phyloP scores from a whole-genome alignment of 306 rosid species.

The Albizia julibrissin region DNA sequence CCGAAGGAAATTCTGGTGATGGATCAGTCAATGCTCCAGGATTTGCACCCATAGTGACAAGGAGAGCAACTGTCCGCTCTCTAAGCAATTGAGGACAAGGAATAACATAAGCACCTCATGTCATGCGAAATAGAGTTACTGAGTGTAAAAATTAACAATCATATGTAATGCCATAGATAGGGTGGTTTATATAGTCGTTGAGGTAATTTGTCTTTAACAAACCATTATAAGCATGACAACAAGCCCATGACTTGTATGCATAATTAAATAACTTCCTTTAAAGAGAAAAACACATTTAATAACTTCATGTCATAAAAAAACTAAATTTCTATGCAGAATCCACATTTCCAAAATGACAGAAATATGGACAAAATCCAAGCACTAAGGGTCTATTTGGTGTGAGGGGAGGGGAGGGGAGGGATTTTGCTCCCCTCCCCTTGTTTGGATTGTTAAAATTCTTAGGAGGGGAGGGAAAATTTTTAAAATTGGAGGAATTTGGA shows the following conservation, averaged over 20 bases:
- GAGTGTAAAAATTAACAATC: not conserved
- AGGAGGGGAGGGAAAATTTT: too few relatives aligned
- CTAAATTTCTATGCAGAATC: conserved; percentile 10
- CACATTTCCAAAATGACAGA: not conserved
- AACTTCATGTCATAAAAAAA: conserved; percentile 21
- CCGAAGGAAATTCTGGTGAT: conserved; percentile 61
- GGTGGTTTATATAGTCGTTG: not conserved
- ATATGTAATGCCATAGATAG: not conserved
- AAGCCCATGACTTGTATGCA: conserved; percentile 17
- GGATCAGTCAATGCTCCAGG: conserved; percentile 77
- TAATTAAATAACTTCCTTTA: not conserved
- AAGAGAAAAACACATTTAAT: conserved; percentile 15
- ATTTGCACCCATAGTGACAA: conserved; percentile 63
- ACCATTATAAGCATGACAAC: conserved; percentile 15
- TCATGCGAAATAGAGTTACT: conserved; percentile 17
- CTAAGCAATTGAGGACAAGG: conserved; percentile 44
- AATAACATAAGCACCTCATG: conserved; percentile 31
- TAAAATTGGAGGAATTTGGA: too few relatives aligned
- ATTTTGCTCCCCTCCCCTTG: too few relatives aligned
- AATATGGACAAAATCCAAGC: not conserved
- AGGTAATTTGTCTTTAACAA: conserved; percentile 23
- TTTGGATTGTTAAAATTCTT: too few relatives aligned
- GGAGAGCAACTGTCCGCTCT: conserved; percentile 75
- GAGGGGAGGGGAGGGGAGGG: too few relatives aligned
- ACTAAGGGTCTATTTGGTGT: too few relatives aligned